Conservation (phyloP, 768 basidiomycete species). For the Russula lepida region DNA sequence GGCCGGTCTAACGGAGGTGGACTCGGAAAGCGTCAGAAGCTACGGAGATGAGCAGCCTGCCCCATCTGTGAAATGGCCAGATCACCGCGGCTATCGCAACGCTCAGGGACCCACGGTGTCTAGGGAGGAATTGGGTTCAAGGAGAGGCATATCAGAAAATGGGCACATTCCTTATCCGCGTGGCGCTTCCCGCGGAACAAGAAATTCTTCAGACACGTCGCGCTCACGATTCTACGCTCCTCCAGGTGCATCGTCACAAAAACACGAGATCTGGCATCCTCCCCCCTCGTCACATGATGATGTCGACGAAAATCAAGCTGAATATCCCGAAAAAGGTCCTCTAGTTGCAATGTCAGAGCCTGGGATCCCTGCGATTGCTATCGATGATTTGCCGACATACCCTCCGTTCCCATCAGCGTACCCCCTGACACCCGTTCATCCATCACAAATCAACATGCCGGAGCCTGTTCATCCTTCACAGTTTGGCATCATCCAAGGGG, state of each 20-base stretch:
- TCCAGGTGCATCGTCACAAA: conserved; percentile 1
- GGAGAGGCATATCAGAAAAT: background rate
- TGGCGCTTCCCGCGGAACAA: background rate
- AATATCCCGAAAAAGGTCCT: conserved; percentile 18
- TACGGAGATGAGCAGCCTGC: conserved; percentile 11
- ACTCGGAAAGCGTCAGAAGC: conserved; percentile 18
- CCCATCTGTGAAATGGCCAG: background rate
- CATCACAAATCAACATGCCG: conserved; percentile 22
- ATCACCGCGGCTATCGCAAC: background rate
- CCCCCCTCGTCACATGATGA: conserved; percentile 40
- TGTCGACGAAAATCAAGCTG: conserved; percentile 26
- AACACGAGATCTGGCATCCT: conserved; percentile 55
- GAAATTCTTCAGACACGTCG: conserved; percentile 5
- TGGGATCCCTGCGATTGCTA: background rate
- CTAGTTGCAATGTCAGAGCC: conserved; percentile 13
- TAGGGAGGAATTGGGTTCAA: background rate
- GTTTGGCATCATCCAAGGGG: conserved; percentile 12
- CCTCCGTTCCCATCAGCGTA: conserved; percentile 73
- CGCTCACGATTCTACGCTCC: conserved; percentile 8
- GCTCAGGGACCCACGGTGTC: background rate
- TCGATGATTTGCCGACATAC: conserved; percentile 62
- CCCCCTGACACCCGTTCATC: conserved; percentile 55
- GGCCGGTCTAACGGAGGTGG: conserved; percentile 16
- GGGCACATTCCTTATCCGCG: conserved; percentile 1
- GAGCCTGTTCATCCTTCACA: conserved; percentile 20